Percentiles rank a stretch among this genome's conserved stretches.
phyloP scores from a whole-genome alignment of 225 moss, liverwort and hornwort species.

The Rhytidiadelphus loreus region DNA sequence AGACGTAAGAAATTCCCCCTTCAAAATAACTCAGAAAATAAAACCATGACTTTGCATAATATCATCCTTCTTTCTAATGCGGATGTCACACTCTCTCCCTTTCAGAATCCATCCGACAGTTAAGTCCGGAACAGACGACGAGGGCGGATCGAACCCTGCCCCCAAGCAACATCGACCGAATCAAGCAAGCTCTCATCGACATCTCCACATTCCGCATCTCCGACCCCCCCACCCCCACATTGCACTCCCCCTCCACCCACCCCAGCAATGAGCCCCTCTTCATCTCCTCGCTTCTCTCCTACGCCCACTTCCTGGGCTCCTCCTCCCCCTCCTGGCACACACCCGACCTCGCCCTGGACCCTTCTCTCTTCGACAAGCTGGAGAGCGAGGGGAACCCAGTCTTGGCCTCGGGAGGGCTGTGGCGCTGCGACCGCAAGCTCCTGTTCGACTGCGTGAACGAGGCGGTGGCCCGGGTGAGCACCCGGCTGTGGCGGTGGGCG shows the following conservation, averaged over 20 bases:
- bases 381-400: constrained; percentile 8
- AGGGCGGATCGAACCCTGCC: not conserved
- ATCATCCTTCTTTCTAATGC: not conserved
- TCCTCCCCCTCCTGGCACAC: constrained; percentile 18
- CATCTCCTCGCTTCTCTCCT: constrained; percentile 17
- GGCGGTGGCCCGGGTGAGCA: not conserved
- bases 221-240: not conserved
- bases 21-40: no score
- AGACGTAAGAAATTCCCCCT: not conserved
- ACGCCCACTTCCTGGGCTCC: constrained; percentile 4
- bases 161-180: constrained; percentile 7
- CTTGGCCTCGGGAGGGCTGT: constrained; percentile 3
- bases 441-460: constrained; percentile 43
- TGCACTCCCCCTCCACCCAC: not conserved
- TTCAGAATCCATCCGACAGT: constrained; percentile 6
- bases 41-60: not conserved
- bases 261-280: constrained; percentile 13
- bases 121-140: not conserved
- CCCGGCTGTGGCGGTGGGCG: not conserved
- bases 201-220: constrained; percentile 21
- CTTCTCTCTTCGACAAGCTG: constrained; percentile 28
- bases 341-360: constrained; percentile 12
- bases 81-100: not conserved
- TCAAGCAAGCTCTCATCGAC: constrained; percentile 37
- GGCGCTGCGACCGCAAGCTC: constrained; percentile 40